Evolutionary conservation across 129 eudicot genomes (phyloP), one percentile per base, ranked within the genome.

Genomic region (Tanacetum coccineum): DNA sequence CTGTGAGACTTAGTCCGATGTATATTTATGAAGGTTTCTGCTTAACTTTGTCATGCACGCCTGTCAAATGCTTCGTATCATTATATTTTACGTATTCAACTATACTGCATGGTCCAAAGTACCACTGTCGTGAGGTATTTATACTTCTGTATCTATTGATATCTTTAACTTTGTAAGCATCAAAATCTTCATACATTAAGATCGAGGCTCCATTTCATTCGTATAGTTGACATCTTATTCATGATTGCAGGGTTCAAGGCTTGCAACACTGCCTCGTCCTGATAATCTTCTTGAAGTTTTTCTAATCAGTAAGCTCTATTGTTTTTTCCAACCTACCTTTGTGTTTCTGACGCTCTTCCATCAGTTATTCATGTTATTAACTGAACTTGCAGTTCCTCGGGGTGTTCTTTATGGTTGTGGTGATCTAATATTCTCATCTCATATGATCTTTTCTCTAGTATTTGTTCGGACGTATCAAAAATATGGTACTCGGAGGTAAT

Each of bases 331-430:
- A 22, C 20, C 26, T 32, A 22, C 1, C 4, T 11, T n/a, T 6
- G 2, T 22, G 13, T 47, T 60, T 14, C 53, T 51, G 68, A 4
- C 22, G 49, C 21, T 9, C 49, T 40, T 10, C 15, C 30, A 20
- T 63, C 21, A 25, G 46, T 54, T 17, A 42, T 63, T 82, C 22
- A 76, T 61, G 8, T 66, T 17, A 6, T 32, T 54, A 61, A 76
- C 32, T 71, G 15, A 48, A 73, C 51, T 11, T 79, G 80, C 90
- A 87, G 97, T 85, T 87, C 94, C 96, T 73, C 77, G 82, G 12
- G 97, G 97, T 11, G 88, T 91, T 64, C 87, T 91, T 49, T 91
- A 83, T 80, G 97, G 97, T 12, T 91, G 97, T 71, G 97, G 97
- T 64, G 97, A 87, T 73, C 69, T 91, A 32, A 91, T 87, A 74